These are phyloP conservation scores for Rhynchospora breviuscula DNA, from an alignment of 176 grass and related monocot species.

Conservation along the genomic window DNA sequence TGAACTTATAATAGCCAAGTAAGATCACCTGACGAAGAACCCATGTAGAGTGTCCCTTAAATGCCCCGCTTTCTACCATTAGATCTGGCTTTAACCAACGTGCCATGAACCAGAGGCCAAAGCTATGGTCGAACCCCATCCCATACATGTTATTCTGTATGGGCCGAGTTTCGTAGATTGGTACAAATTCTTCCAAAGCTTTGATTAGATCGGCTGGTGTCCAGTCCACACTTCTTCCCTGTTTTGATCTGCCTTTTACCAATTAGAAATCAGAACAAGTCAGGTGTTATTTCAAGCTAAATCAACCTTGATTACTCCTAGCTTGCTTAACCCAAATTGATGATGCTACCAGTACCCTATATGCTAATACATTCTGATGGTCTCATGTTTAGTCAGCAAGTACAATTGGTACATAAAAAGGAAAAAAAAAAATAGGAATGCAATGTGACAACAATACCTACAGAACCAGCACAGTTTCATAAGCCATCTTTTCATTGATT, in stretches of 20 bases:
- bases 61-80: conserved; percentile 92
- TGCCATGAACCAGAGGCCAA: conserved; percentile 91
- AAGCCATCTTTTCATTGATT: neutral
- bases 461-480: neutral
- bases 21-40: conserved; percentile 50
- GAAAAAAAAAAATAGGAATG: neutral
- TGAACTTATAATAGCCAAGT: conserved; percentile 11
- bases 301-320: neutral
- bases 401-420: neutral
- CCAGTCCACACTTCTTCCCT: conserved; percentile 62
- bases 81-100: conserved; percentile 82
- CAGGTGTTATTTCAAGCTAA: neutral
- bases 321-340: neutral
- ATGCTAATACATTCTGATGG: neutral
- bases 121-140: conserved; percentile 92
- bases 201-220: conserved; percentile 55
- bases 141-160: conserved; percentile 92
- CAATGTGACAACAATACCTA: neutral
- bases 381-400: neutral
- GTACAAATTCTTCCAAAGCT: conserved; percentile 79
- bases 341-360: neutral
- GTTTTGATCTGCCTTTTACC: conserved; percentile 87
- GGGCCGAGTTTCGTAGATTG: conserved; percentile 70
- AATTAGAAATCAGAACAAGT: conserved; percentile 25
- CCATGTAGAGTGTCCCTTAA: conserved; percentile 94